Conservation (phyloP, 1,284 basidiomycete genomes). For the Phaffia rhodozyma region DNA sequence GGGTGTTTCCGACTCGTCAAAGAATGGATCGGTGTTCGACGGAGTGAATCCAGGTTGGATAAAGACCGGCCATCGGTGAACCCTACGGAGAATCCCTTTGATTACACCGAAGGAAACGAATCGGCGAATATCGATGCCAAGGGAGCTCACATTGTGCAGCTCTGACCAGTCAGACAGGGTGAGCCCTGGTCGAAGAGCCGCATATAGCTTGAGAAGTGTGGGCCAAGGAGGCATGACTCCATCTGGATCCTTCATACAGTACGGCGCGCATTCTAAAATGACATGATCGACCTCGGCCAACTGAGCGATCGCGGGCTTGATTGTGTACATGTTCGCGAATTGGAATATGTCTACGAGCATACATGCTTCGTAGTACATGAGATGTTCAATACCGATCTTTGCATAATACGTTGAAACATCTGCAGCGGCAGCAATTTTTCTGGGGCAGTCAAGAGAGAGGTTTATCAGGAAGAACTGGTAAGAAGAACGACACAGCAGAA, state of each 20-base stretch:
- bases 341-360: slow-evolving; percentile 96
- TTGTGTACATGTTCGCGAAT: slow-evolving; percentile 80
- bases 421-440: slow-evolving; percentile 78
- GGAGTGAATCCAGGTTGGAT: background rate
- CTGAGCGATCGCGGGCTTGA: slow-evolving; percentile 71
- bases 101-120: slow-evolving; percentile 99
- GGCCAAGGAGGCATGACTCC: slow-evolving; percentile 56
- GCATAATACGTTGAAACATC: slow-evolving; percentile 78
- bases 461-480: slow-evolving; percentile 61
- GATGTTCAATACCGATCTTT: slow-evolving; percentile 77
- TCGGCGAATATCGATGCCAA: slow-evolving; percentile 78
- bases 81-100: slow-evolving; percentile 86
- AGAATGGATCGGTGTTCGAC: slow-evolving; percentile 12
- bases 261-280: slow-evolving; percentile 73
- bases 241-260: slow-evolving; percentile 59
- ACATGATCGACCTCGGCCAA: slow-evolving; percentile 71
- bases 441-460: slow-evolving; percentile 82
- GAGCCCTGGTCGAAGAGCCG: slow-evolving; percentile 68
- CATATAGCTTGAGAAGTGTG: slow-evolving; percentile 69
- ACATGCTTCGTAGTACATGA: slow-evolving; percentile 92
- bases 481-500: background rate
- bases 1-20: slow-evolving; percentile 18
- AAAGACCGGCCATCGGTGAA: slow-evolving; percentile 83
- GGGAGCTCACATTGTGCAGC: slow-evolving; percentile 51
- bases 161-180: slow-evolving; percentile 87